phyloP scores from a whole-genome alignment of 345 rosid genomes.

The Hibiscus syriacus region DNA sequence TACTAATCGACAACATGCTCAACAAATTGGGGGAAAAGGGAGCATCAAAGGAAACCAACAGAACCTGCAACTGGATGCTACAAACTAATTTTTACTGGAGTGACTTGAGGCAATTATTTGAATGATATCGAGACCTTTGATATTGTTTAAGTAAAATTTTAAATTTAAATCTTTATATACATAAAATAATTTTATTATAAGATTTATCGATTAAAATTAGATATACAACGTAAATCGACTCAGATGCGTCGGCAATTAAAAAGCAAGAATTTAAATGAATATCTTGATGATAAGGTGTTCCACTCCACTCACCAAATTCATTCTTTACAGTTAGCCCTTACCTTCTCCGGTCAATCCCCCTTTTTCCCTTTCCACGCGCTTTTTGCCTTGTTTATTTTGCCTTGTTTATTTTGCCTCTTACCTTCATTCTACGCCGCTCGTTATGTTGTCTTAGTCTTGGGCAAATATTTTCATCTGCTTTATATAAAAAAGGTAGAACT shows the following conservation, averaged over 20 bases:
- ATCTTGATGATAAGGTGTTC: neutral
- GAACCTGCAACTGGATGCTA: too few species aligned
- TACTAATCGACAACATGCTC: too few species aligned
- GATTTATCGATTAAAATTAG: too few species aligned
- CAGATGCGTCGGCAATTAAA: slow-evolving; percentile 3
- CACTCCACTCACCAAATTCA: neutral
- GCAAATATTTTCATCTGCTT: neutral
- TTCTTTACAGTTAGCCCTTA: neutral
- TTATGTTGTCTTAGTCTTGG: neutral
- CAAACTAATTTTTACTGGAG: too few species aligned
- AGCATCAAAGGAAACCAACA: too few species aligned
- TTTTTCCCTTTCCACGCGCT: neutral
- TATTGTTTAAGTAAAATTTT: too few species aligned
- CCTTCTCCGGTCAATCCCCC: neutral
- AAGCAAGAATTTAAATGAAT: neutral
- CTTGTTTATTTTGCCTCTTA: neutral
- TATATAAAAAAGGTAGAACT: neutral
- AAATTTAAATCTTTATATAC: too few species aligned
- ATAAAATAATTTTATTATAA: too few species aligned
- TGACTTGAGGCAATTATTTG: too few species aligned
- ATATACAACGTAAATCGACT: too few species aligned
- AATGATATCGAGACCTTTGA: too few species aligned
- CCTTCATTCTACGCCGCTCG: neutral
- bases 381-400: neutral
- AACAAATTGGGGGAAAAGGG: too few species aligned